Conservation (phyloP, 306 rosid genomes). For the Vigna trinervia region DNA sequence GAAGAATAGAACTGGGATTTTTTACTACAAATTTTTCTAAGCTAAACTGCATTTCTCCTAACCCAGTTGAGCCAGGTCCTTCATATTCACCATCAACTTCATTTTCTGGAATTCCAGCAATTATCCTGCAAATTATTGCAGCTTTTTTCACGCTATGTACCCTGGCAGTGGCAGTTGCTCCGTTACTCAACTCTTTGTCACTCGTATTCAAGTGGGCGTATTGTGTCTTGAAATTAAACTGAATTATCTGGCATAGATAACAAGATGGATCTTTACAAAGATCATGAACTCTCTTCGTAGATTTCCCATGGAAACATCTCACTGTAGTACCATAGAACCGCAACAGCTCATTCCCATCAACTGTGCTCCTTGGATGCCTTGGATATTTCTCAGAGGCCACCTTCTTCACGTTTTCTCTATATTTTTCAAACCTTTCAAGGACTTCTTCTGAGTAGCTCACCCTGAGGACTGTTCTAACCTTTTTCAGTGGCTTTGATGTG, state of each 20-base stretch:
- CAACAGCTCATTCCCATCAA: conserved; percentile 75
- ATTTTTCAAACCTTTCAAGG: conserved; percentile 62
- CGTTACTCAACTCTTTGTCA: conserved; percentile 43
- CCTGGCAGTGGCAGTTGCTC: conserved; percentile 37
- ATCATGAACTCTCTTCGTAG: conserved; percentile 49
- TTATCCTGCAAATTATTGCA: conserved; percentile 71
- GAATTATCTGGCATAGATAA: conserved; percentile 62
- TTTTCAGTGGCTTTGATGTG: conserved; percentile 55
- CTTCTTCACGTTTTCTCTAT: conserved; percentile 75
- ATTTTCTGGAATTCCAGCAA: conserved; percentile 60
- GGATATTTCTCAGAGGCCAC: conserved; percentile 46
- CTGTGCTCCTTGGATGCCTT: conserved; percentile 65
- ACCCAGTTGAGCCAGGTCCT: conserved; percentile 37
- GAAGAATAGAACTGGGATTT: conserved; percentile 74
- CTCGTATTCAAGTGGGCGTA: conserved; percentile 45
- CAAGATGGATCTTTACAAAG: conserved; percentile 60
- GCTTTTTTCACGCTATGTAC: conserved; percentile 59
- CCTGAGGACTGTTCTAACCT: conserved; percentile 58
- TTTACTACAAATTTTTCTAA: conserved; percentile 50
- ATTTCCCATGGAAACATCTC: conserved; percentile 55
- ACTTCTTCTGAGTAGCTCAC: conserved; percentile 59
- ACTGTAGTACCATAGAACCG: conserved; percentile 65
- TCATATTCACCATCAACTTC: conserved; percentile 44
- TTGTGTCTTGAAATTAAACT: conserved; percentile 53
- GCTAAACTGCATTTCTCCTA: conserved; percentile 46